Conservation (phyloP, 805 yeast species). For the Pichia scutulata region DNA sequence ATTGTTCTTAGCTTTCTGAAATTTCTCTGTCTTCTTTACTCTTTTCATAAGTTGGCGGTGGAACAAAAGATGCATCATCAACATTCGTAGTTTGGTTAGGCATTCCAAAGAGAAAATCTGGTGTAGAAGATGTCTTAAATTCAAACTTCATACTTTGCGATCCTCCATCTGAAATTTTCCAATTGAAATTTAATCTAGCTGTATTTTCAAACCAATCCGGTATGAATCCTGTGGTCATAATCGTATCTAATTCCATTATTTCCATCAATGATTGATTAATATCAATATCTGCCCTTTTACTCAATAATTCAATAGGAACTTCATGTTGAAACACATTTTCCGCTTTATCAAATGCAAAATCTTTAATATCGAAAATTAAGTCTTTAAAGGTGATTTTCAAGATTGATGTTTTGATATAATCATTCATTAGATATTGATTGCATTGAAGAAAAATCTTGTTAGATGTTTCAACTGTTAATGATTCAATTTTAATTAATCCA, state of each 20-base stretch:
- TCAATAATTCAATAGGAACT: not conserved
- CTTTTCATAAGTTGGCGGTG: constrained; percentile 4
- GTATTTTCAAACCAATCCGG: constrained; percentile 2
- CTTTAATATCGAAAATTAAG: constrained; percentile 4
- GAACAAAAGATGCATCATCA: not conserved
- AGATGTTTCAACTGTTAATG: not conserved
- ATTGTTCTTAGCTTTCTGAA: not conserved
- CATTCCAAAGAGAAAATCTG: constrained; percentile 2
- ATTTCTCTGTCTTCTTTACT: not conserved
- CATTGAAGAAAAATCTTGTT: not conserved
- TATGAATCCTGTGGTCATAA: constrained; percentile 1
- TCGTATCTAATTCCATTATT: not conserved
- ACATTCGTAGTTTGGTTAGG: not conserved
- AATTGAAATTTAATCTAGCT: not conserved
- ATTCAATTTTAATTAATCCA: constrained; percentile 2
- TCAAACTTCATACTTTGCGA: not conserved
- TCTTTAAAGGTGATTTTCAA: not conserved
- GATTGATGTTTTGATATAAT: not conserved
- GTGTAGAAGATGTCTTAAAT: not conserved
- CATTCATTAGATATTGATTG: not conserved
- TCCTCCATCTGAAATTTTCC: constrained; percentile 1
- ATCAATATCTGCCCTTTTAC: not conserved
- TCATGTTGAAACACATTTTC: not conserved
- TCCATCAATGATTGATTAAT: constrained; percentile 1
- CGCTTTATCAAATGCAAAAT: constrained; percentile 2